A percentile compares a stretch with the other conserved stretches of the same genome.
Evolutionary conservation across 2,329 filamentous ascomycete species (phyloP).

Genomic region (Alternaria infectoria): DNA sequence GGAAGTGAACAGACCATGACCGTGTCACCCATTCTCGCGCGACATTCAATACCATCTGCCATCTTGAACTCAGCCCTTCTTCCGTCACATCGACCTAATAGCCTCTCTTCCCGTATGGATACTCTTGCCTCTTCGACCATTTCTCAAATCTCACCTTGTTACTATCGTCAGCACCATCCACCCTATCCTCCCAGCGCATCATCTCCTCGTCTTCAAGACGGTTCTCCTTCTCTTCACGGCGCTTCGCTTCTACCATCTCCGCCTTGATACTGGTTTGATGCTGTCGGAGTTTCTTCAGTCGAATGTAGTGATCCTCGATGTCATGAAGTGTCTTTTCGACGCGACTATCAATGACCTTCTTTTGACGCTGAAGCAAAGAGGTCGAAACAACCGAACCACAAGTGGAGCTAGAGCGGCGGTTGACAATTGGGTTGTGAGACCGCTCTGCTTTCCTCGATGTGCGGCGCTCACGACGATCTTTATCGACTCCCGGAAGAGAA

Average conservation of each 20-base stretch:
- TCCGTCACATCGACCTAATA: too few relatives aligned
- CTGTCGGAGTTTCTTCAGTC: not conserved
- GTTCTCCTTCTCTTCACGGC: not conserved
- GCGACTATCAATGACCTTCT: not conserved
- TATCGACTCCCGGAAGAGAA: not conserved
- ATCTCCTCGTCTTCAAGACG: not conserved
- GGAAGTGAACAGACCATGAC: too few relatives aligned
- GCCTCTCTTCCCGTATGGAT: too few relatives aligned
- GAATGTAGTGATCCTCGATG: not conserved
- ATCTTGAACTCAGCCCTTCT: too few relatives aligned
- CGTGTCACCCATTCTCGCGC: too few relatives aligned
- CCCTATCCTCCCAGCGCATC: not conserved
- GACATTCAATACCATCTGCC: too few relatives aligned
- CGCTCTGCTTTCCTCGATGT: not conserved
- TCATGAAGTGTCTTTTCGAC: not conserved
- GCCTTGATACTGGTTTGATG: not conserved
- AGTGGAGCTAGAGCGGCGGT: not conserved
- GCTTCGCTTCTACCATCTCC: not conserved
- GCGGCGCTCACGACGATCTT: not conserved
- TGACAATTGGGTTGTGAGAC: not conserved
- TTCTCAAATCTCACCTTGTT: too few relatives aligned
- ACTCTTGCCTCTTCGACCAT: too few relatives aligned
- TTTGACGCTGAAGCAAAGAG: not conserved
- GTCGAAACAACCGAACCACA: accelerated
- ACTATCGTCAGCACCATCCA: not conserved